Percentiles rank a stretch among this genome's conserved stretches.
phyloP scores from a whole-genome alignment of 257 asterid genomes.

The Linderniella brevidens region DNA sequence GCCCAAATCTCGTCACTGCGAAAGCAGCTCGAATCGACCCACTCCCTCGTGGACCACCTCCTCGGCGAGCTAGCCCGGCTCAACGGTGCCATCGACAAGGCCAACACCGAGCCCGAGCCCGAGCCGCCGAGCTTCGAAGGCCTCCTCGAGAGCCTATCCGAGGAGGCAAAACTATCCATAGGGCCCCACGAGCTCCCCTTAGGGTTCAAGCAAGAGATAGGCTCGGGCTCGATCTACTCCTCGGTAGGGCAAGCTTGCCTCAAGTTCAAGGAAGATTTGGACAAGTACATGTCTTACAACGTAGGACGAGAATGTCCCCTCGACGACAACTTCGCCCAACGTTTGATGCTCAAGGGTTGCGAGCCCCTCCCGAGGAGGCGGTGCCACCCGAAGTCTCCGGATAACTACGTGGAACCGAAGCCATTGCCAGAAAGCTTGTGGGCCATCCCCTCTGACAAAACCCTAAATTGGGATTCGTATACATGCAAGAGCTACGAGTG shows the following conservation, averaged over 20 bases:
- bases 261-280: conserved; percentile 20
- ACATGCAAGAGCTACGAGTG: conserved; percentile 40
- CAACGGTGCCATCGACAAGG: conserved; percentile 9
- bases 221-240: conserved; percentile 21
- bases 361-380: conserved; percentile 45
- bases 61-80: conserved; percentile 14
- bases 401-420: conserved; percentile 20
- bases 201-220: conserved; percentile 19
- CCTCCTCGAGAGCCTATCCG: conserved; percentile 9
- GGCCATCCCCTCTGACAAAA: conserved; percentile 30
- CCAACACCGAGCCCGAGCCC: neutral
- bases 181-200: conserved; percentile 41
- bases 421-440: conserved; percentile 34
- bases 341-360: conserved; percentile 35
- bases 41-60: conserved; percentile 12
- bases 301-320: conserved; percentile 31
- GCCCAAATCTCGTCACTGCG: conserved; percentile 13
- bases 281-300: conserved; percentile 21
- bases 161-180: conserved; percentile 30
- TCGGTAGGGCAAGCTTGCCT: conserved; percentile 37
- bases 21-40: conserved; percentile 21
- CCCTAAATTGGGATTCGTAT: conserved; percentile 38
- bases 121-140: conserved; percentile 7
- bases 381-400: conserved; percentile 41
- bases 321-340: conserved; percentile 33